Conservation (phyloP, 495 filamentous ascomycete genomes). For the Amorphotheca resinae region DNA sequence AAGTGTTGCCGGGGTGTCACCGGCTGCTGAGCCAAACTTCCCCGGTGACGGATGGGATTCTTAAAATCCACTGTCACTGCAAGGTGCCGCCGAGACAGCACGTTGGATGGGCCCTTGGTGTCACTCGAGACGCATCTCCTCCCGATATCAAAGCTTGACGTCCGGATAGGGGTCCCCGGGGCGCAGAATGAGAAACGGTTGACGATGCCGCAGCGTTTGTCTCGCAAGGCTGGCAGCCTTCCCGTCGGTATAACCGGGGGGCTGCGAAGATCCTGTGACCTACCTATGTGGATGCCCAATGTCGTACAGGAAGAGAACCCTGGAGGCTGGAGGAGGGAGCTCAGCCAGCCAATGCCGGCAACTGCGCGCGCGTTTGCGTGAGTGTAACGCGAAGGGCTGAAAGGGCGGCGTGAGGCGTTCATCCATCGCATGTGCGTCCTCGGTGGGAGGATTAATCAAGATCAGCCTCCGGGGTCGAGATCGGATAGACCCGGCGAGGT, state of each 20-base stretch:
- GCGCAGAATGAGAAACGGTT: background rate
- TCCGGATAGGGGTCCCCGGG: background rate
- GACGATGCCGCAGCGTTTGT: background rate
- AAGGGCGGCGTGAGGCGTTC: background rate
- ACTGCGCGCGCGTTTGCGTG: slow-evolving; percentile 5
- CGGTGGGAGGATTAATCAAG: too few relatives aligned
- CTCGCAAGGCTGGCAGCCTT: background rate
- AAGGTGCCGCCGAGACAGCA: too few relatives aligned
- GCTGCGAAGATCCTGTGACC: background rate
- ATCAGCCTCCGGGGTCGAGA: too few relatives aligned
- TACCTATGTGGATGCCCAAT: slow-evolving; percentile 2
- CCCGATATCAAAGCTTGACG: too few relatives aligned
- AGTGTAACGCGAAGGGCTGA: slow-evolving; percentile 3
- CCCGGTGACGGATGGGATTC: too few relatives aligned
- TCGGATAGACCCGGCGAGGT: too few relatives aligned
- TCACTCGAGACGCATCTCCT: too few relatives aligned
- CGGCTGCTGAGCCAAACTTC: too few relatives aligned
- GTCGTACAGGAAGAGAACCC: background rate
- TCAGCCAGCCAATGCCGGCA: slow-evolving; percentile 2
- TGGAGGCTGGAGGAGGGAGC: background rate
- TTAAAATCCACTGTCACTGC: too few relatives aligned
- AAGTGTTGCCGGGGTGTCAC: background rate
- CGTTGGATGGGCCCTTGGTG: too few relatives aligned
- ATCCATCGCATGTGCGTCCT: slow-evolving; percentile 3
- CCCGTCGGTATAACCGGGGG: background rate